phyloP scores from a whole-genome alignment of 805 yeast genomes.

The Barnettozyma sp. region DNA sequence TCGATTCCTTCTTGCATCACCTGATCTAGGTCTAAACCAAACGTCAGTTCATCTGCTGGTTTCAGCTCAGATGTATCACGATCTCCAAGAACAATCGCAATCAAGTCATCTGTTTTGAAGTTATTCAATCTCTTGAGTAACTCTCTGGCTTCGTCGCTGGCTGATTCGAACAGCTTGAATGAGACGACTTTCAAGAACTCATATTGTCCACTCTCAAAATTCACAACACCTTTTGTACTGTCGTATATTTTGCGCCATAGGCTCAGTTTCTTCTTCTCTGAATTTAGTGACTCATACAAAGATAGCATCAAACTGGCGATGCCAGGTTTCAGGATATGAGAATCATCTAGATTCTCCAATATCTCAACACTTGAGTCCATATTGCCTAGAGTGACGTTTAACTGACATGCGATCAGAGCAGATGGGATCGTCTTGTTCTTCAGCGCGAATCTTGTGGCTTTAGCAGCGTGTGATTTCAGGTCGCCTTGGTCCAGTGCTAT shows the following conservation, averaged over 20 bases:
- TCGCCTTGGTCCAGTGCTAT: conserved; percentile 14
- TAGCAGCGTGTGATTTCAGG: conserved; percentile 23
- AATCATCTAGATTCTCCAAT: conserved; percentile 29
- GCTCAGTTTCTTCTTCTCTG: conserved; percentile 27
- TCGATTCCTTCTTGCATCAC: conserved; percentile 23
- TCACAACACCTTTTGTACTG: conserved; percentile 12
- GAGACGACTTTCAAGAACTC: conserved; percentile 30
- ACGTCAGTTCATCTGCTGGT: conserved; percentile 24
- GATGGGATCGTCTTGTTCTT: conserved; percentile 27
- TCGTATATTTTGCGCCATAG: conserved; percentile 29
- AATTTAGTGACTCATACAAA: conserved; percentile 41
- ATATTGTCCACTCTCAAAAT: conserved; percentile 17
- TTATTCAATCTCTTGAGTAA: conserved; percentile 25
- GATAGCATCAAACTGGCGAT: conserved; percentile 43
- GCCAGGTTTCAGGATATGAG: conserved; percentile 33
- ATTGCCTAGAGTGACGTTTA: conserved; percentile 26
- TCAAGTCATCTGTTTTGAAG: conserved; percentile 18
- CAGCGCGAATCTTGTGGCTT: conserved; percentile 30
- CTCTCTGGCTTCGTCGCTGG: conserved; percentile 8
- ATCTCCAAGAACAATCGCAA: conserved; percentile 27
- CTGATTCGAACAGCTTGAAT: conserved; percentile 28
- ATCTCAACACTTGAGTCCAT: conserved; percentile 29
- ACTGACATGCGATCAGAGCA: conserved; percentile 30
- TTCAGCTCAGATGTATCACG: conserved; percentile 18
- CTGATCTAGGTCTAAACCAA: conserved; percentile 27